Conservation (phyloP, 1,284 basidiomycete genomes). For the Inonotus hispidus region DNA sequence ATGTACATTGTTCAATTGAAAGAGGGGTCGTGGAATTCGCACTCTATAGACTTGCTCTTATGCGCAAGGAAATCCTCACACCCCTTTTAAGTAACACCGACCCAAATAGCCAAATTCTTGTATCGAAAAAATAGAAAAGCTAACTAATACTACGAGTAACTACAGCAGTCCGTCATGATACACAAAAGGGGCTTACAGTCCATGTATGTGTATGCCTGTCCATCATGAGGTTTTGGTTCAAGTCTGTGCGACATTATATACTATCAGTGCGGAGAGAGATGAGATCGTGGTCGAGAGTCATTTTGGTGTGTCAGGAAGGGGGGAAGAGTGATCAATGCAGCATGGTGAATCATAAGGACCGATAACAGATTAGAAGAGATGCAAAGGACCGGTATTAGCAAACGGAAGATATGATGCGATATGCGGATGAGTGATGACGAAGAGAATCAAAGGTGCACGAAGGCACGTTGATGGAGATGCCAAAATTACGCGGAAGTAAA, state of each 20-base stretch:
- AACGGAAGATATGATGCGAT: neutral
- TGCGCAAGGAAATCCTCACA: neutral
- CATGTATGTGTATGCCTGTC: neutral
- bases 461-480: neutral
- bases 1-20: neutral
- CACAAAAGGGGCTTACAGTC: neutral
- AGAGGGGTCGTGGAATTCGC: neutral
- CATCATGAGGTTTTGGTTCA: neutral
- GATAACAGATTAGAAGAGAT: neutral
- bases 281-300: neutral
- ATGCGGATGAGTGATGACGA: neutral
- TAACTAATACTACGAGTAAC: neutral
- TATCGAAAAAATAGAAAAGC: no score
- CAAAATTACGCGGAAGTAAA: slow-evolving; percentile 2
- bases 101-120: no score
- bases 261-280: neutral
- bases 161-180: slow-evolving; percentile 1
- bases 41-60: neutral
- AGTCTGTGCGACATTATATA: neutral
- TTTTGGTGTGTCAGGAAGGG: neutral
- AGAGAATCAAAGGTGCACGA: neutral
- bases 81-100: no score
- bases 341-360: neutral
- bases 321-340: neutral
- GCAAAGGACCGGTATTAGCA: neutral